phyloP scores from a whole-genome alignment of 73 alveolate genomes.

The Paramecium primaurelia region DNA sequence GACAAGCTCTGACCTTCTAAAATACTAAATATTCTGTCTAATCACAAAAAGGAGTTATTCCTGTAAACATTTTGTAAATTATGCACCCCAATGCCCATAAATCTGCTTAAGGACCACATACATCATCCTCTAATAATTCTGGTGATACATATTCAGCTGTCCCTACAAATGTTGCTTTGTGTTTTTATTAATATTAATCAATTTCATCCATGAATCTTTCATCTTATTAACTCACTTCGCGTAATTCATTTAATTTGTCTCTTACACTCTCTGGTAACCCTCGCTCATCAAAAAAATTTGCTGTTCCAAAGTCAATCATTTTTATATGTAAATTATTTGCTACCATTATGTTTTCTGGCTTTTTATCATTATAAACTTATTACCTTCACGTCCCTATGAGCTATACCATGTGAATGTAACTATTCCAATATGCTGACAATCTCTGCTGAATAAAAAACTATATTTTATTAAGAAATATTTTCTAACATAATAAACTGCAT shows the following conservation, averaged over 20 bases:
- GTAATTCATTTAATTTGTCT: not conserved
- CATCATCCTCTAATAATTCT: conserved; percentile 69
- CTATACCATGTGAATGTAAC: not conserved
- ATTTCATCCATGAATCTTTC: not conserved
- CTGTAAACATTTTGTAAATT: conserved; percentile 64
- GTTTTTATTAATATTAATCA: not conserved
- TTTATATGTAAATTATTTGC: not conserved
- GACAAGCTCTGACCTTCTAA: conserved; percentile 69
- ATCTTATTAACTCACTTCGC: not conserved
- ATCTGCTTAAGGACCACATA: conserved; percentile 70
- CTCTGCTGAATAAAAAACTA: conserved; percentile 64
- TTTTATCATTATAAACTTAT: conserved; percentile 64
- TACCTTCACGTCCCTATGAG: conserved; percentile 27
- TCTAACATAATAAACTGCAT: not conserved
- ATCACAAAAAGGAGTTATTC: conserved; percentile 88
- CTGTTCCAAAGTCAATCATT: not conserved
- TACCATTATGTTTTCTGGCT: not conserved
- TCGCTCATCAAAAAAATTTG: not conserved
- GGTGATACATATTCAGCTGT: conserved; percentile 67
- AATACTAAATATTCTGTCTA: conserved; percentile 74
- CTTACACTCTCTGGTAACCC: not conserved
- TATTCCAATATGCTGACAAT: conserved; percentile 65
- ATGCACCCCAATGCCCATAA: conserved; percentile 63
- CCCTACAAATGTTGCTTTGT: conserved; percentile 48
- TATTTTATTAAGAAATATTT: conserved; percentile 40